A percentile compares a stretch with the other conserved stretches of the same genome.
Conservation (phyloP, 768 basidiomycete genomes). For the Leccinum pellstonianum region DNA sequence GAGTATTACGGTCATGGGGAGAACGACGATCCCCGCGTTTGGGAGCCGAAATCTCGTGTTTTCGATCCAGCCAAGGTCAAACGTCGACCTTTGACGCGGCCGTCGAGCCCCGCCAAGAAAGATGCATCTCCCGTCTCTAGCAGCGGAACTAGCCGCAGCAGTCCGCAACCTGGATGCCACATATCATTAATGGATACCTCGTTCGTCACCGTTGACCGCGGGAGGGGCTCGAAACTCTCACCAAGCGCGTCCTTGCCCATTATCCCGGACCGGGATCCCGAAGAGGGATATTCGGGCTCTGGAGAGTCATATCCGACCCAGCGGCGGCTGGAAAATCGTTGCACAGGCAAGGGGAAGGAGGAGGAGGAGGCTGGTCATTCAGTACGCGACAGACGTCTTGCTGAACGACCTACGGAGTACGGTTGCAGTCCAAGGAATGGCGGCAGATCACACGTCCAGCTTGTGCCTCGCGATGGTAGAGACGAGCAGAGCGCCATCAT, state of each 20-base stretch:
- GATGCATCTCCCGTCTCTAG: not conserved
- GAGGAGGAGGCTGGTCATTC: not conserved
- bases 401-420: not conserved
- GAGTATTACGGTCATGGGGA: slow-evolving; percentile 14
- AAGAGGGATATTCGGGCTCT: not conserved
- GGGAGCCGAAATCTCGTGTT: slow-evolving; percentile 24
- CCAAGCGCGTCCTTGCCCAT: slow-evolving; percentile 21
- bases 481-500: slow-evolving; percentile 12
- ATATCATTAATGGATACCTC: slow-evolving; percentile 6
- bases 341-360: slow-evolving; percentile 3
- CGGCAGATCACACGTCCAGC: slow-evolving; percentile 24
- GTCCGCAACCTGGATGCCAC: not conserved
- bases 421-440: slow-evolving; percentile 3
- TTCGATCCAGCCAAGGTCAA: slow-evolving; percentile 32
- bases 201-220: slow-evolving; percentile 22
- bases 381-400: not conserved
- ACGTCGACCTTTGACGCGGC: slow-evolving; percentile 19
- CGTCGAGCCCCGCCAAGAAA: slow-evolving; percentile 24
- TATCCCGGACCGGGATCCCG: slow-evolving; percentile 8
- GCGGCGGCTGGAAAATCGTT: not conserved
- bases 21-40: slow-evolving; percentile 27
- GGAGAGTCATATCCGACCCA: slow-evolving; percentile 6
- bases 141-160: not conserved
- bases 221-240: slow-evolving; percentile 19
- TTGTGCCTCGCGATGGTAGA: slow-evolving; percentile 16